Conservation (phyloP, 1,284 basidiomycete species). For the Cronartium ribicola region DNA sequence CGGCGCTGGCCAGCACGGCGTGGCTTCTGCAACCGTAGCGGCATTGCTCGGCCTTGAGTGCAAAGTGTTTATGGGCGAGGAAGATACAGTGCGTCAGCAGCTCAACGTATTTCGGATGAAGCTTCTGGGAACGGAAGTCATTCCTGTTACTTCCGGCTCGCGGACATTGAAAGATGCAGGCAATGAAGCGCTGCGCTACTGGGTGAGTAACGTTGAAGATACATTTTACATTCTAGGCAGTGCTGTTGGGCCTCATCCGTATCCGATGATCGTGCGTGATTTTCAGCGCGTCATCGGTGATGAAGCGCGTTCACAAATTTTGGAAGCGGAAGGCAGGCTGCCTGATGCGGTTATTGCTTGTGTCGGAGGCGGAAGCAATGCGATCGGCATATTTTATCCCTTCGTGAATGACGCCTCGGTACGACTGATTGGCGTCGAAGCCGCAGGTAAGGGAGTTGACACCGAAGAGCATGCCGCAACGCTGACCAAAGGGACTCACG, state of each 20-base stretch:
- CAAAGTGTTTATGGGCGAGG: slow-evolving; percentile 94
- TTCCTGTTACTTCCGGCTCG: slow-evolving; percentile 87
- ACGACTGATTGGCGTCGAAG: slow-evolving; percentile 82
- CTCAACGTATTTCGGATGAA: slow-evolving; percentile 96
- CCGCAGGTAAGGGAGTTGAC: slow-evolving; percentile 84
- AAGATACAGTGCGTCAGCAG: slow-evolving; percentile 90
- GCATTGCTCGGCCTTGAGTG: slow-evolving; percentile 95
- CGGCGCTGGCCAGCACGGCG: slow-evolving; percentile 96
- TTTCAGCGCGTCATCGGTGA: slow-evolving; percentile 92
- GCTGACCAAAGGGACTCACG: slow-evolving; percentile 77
- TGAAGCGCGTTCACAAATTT: slow-evolving; percentile 86
- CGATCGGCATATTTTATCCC: slow-evolving; percentile 92
- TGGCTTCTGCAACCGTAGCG: slow-evolving; percentile 95
- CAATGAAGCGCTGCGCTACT: slow-evolving; percentile 89
- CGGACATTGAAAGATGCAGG: slow-evolving; percentile 95
- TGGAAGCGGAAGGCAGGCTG: slow-evolving; percentile 70
- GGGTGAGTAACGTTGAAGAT: slow-evolving; percentile 81
- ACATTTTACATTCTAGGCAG: slow-evolving; percentile 98
- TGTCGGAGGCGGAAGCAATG: slow-evolving; percentile 94
- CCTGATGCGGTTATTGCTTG: slow-evolving; percentile 94
- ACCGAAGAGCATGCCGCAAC: slow-evolving; percentile 87
- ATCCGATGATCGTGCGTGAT: slow-evolving; percentile 96
- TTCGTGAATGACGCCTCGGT: slow-evolving; percentile 82
- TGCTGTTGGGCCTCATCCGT: slow-evolving; percentile 94
- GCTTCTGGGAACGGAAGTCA: slow-evolving; percentile 88